Evolutionary conservation across 768 basidiomycete genomes (phyloP), one percentile per base, ranked within the genome.

Genomic region (Pleurotus eryngii): DNA sequence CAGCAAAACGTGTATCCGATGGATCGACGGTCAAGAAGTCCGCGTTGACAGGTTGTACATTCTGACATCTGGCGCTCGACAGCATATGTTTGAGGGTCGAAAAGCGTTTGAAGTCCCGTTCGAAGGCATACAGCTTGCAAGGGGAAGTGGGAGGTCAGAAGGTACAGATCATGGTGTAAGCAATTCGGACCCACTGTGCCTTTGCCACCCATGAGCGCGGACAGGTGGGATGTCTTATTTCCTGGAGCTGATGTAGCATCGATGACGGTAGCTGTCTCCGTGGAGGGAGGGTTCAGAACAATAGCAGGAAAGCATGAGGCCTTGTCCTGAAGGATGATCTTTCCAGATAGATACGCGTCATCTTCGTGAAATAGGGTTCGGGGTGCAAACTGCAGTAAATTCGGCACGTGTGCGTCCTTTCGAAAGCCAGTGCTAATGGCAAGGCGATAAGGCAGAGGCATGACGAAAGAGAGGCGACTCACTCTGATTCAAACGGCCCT

Each of bases 201-300:
- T 68, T 82, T 81, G 62, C 87, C 88, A 15, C 76, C 68, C 90
- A 98, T 92, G 45, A 98, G 74, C 20, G 95, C 92, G 62, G 91
- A 90, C 20, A 98, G 72, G 70, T 96, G 93, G 6, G 94, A 90
- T 1, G 97, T 98, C 74, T 99, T 99, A 74, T 99, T 99, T 0
- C 97, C 97, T 0, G 97, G 97, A 1, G 97, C 97, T 40, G 95
- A 90, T 9, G 95, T 98, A 11, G 93, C 95, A 70, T 98, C 96
- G 40, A 98, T 89, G 27, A 94, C 90, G 47, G 81, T 76, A 55
- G 74, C 71, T 42, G 77, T 68, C 18, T 82, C 76, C 17, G 66
- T 69, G 1, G 76, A 72, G 9, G 87, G 88, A 43, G 92, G 90
- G 18, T 85, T 80, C n/a, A 99, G 83, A 5, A 98, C 82, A 58